Evolutionary conservation across 805 yeast species (phyloP), one percentile per base, ranked within the genome.

Genomic region (Cyberlindnera veronae): DNA sequence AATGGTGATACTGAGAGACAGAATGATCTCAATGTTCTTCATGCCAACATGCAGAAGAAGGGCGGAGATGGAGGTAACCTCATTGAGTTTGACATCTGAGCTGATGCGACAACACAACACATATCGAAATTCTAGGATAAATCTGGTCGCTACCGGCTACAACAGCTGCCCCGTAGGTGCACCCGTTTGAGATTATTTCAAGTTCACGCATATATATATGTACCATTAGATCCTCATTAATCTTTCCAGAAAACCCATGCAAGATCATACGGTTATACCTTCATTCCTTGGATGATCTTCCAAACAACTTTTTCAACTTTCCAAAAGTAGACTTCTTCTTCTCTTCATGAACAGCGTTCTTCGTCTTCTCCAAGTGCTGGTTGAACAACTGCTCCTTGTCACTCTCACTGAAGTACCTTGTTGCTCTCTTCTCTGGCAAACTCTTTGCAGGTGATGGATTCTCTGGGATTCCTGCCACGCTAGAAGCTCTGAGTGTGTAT

Each of bases 271-370:
- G n/a, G n/a, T n/a, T n/a, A n/a, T n/a, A n/a, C n/a, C n/a, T n/a
- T n/a, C n/a, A n/a, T n/a, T n/a, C n/a, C n/a, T n/a, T n/a, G n/a
- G n/a, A n/a, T n/a, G 46, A 41, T 51, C 68, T 62, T 6, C 72
- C 72, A 51, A 69, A 69, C 21, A 69, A 37, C 45, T 62, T 67
- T 47, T 66, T 69, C 32, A 69, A 42, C 41, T 66, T 69, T 4
- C 60, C 68, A 38, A 66, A 54, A 14, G 55, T 54, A 18, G 46
- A 34, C 28, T 55, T 59, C 47, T 64, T 64, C 45, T 60, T 58
- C 23, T 46, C 48, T 4, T 32, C 38, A 11, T 20, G 24, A 13
- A 31, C 39, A 6, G 34, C 45, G 12, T 10, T 34, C 38, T 40
- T 44, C 9, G 41, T 40, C 34, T 34, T 34, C 34, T 35, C 38